Evolutionary conservation across 148 eudicot genomes (phyloP).

Genomic region (Heliosperma pusillum): DNA sequence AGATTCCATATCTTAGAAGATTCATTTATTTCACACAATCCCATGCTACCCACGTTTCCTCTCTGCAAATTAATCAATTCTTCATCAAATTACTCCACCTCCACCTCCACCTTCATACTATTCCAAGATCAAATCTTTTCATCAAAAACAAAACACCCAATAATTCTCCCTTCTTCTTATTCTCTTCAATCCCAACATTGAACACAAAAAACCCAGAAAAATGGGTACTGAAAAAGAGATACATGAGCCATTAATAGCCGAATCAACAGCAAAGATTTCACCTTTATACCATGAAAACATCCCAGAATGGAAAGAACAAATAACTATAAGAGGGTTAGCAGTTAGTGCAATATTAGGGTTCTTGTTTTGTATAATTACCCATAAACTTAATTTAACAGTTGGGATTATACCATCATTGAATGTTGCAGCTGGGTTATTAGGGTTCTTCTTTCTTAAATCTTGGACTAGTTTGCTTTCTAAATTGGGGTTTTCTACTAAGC

Average conservation of each 20-base stretch:
- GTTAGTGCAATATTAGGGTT: constrained; percentile 70
- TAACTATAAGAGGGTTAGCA: constrained; percentile 63
- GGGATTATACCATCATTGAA: constrained; percentile 91
- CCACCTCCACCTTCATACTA: neutral
- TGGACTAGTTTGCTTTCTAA: constrained; percentile 57
- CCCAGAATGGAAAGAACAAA: constrained; percentile 86
- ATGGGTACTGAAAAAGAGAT: constrained; percentile 61
- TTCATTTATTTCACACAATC: neutral
- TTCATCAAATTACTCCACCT: neutral
- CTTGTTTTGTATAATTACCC: constrained; percentile 75
- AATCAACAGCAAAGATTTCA: constrained; percentile 13
- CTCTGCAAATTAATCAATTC: neutral
- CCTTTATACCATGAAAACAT: constrained; percentile 23
- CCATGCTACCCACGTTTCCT: neutral
- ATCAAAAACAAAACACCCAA: neutral
- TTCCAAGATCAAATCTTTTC: neutral
- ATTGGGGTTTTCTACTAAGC: constrained; percentile 49
- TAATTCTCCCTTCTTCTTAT: neutral
- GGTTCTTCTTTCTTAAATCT: constrained; percentile 79
- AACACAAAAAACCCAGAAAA: neutral
- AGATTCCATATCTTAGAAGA: neutral
- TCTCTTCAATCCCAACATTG: neutral
- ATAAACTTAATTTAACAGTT: constrained; percentile 80
- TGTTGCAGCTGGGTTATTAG: constrained; percentile 84
- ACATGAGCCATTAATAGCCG: constrained; percentile 44